Percentiles rank a stretch among this genome's conserved stretches.
phyloP scores from a whole-genome alignment of 2,329 filamentous ascomycete species.

The Cladosporium sp. region DNA sequence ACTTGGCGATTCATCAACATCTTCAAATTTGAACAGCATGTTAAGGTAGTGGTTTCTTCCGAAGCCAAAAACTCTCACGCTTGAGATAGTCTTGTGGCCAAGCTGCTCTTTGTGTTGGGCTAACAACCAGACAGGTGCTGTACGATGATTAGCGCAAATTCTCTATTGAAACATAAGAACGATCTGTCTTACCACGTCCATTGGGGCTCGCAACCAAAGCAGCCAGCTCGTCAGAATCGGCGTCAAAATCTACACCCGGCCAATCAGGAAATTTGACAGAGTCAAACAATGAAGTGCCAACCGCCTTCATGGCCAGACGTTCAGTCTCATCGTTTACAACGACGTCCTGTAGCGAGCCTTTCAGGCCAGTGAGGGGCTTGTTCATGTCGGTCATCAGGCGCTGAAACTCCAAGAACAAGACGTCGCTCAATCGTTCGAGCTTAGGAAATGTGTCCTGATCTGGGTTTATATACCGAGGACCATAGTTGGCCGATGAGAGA shows the following conservation, averaged over 20 bases:
- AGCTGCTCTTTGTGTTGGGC: background rate
- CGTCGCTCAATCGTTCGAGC: conserved; percentile 1
- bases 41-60: background rate
- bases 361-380: background rate
- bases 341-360: background rate
- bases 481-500: background rate
- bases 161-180: background rate
- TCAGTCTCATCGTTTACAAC: background rate
- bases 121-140: background rate
- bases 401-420: conserved; percentile 6
- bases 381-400: background rate
- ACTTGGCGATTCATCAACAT: background rate
- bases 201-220: conserved; percentile 3
- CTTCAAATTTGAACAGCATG: conserved; percentile 1
- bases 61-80: background rate
- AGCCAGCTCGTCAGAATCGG: background rate
- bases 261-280: background rate
- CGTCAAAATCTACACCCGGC: background rate
- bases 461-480: background rate
- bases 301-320: background rate
- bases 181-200: background rate
- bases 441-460: background rate
- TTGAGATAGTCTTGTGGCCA: conserved; percentile 4
- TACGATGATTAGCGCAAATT: background rate
- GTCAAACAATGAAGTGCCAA: background rate